These are phyloP conservation scores for Ilex aquifolium DNA, from an alignment of 257 asterid species.

Conservation along the genomic window DNA sequence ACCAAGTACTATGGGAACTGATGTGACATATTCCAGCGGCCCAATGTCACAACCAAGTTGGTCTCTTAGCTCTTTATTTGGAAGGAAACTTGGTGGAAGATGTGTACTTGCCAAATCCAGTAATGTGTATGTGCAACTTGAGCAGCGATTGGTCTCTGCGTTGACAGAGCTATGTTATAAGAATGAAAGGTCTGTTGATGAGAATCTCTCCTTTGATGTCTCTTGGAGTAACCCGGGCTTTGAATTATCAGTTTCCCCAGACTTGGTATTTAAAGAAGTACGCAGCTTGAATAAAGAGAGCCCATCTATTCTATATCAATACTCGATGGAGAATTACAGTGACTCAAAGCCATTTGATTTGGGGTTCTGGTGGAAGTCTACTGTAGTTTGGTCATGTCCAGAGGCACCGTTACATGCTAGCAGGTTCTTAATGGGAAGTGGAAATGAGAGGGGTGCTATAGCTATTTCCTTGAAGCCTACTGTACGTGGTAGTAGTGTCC, in stretches of 20 bases:
- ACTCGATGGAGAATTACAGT: conserved; percentile 43
- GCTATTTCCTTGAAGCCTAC: conserved; percentile 75
- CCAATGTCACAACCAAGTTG: conserved; percentile 60
- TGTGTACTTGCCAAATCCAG: conserved; percentile 75
- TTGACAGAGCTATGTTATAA: conserved; percentile 23
- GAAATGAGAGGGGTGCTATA: conserved; percentile 93
- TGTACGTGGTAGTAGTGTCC: conserved; percentile 21
- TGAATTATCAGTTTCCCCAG: conserved; percentile 59
- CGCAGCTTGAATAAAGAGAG: conserved; percentile 29
- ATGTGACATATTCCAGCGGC: conserved; percentile 31
- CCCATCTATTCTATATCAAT: conserved; percentile 54
- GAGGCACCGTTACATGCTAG: conserved; percentile 76
- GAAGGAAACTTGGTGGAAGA: conserved; percentile 61
- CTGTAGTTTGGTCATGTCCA: conserved; percentile 68
- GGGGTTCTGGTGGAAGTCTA: conserved; percentile 76
- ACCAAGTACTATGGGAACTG: conserved; percentile 36
- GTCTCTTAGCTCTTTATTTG: conserved; percentile 86
- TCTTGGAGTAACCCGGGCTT: conserved; percentile 36
- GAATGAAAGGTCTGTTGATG: conserved; percentile 25
- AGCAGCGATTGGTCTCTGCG: conserved; percentile 54
- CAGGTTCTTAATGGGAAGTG: conserved; percentile 92
- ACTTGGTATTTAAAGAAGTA: conserved; percentile 56
- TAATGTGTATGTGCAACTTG: conserved; percentile 72
- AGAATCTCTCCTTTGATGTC: conserved; percentile 17
- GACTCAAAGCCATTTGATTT: conserved; percentile 66